Evolutionary conservation across 768 basidiomycete genomes (phyloP).

Genomic region (Leccinum variicolor): DNA sequence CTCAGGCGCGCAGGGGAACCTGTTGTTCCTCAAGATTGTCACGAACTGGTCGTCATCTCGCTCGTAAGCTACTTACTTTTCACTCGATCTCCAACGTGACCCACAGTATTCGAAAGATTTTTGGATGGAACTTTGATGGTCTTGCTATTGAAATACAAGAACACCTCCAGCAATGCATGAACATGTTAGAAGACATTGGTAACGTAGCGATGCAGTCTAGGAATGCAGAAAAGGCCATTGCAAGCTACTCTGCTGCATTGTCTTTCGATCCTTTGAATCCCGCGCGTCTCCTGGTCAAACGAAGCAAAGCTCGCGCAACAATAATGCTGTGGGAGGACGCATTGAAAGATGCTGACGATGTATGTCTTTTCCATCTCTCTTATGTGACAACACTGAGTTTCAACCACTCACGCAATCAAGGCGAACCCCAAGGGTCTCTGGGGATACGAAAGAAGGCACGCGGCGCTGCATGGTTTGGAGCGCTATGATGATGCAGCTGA

Average conservation of each 20-base stretch:
- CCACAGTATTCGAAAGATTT: neutral
- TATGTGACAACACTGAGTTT: neutral
- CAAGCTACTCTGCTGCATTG: too few species aligned
- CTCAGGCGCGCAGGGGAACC: too few species aligned
- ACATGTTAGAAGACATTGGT: neutral
- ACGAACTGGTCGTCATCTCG: neutral
- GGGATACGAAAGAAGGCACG: constrained; percentile 1
- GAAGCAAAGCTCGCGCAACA: neutral
- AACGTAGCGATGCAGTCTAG: neutral
- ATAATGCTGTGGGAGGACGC: constrained; percentile 1
- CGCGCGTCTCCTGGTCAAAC: constrained; percentile 4
- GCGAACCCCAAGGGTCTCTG: neutral
- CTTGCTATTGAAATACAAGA: neutral
- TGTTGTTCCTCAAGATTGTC: neutral
- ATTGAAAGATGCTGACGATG: neutral
- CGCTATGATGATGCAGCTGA: neutral
- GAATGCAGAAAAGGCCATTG: neutral
- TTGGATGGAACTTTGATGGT: constrained; percentile 13
- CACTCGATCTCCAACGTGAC: neutral
- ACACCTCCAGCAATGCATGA: neutral
- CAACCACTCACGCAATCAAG: neutral
- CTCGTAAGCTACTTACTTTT: neutral
- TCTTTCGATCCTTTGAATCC: neutral
- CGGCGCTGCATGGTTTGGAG: neutral
- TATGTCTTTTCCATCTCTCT: too few species aligned